A percentile compares a stretch with the other conserved stretches of the same genome.
These are phyloP conservation scores for Rehmannia glutinosa DNA, from an alignment of 257 asterid genomes.

Conservation along the genomic window DNA sequence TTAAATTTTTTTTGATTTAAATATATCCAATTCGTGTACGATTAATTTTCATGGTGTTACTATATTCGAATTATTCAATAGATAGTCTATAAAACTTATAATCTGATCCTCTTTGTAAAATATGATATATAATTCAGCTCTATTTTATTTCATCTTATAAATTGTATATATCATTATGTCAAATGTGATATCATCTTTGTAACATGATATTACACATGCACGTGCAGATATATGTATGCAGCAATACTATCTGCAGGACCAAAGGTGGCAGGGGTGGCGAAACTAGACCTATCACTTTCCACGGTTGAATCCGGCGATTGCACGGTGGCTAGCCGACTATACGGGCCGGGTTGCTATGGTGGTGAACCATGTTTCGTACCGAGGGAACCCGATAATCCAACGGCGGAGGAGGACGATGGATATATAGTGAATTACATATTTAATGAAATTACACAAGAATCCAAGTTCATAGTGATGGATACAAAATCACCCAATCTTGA, in stretches of 20 bases:
- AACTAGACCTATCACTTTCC: conserved; percentile 19
- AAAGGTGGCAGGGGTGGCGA: conserved; percentile 20
- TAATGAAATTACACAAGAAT: conserved; percentile 43
- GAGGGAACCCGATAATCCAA: conserved; percentile 17
- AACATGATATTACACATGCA: neutral
- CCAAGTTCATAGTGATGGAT: conserved; percentile 59
- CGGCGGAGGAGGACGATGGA: conserved; percentile 56
- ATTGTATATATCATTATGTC: too few species aligned
- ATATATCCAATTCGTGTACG: too few species aligned
- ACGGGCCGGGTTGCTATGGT: conserved; percentile 5
- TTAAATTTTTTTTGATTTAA: too few species aligned
- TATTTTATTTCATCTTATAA: too few species aligned
- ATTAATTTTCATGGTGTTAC: too few species aligned
- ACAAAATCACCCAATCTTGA: conserved; percentile 58
- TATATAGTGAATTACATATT: conserved; percentile 43
- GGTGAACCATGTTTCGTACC: conserved; percentile 31
- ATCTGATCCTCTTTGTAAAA: too few species aligned
- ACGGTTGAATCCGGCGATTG: neutral
- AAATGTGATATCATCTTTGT: neutral
- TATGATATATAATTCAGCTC: too few species aligned
- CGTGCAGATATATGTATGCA: conserved; percentile 7
- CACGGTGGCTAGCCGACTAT: neutral
- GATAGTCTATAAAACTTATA: too few species aligned
- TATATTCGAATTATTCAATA: too few species aligned
- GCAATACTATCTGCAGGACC: neutral